Percentiles rank a stretch among this genome's conserved stretches.
These are phyloP conservation scores for Scheffersomyces quercinus DNA, from an alignment of 1,139 yeast genomes.

Conservation along the genomic window DNA sequence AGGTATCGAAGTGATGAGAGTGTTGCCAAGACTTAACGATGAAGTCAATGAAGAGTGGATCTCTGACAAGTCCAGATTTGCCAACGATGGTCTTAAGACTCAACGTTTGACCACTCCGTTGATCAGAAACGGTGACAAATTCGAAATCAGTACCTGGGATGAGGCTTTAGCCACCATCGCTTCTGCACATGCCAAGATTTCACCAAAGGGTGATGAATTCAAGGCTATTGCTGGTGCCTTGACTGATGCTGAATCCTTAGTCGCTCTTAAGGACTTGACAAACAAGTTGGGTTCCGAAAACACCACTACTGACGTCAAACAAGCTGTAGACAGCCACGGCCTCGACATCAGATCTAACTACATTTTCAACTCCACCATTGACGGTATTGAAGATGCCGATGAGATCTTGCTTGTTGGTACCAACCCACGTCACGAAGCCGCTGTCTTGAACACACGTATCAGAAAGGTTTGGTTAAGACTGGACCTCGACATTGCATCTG, in stretches of 20 bases:
- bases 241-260: slow-evolving; percentile 80
- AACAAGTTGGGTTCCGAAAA: slow-evolving; percentile 82
- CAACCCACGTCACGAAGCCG: slow-evolving; percentile 90
- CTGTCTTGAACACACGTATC: slow-evolving; percentile 82
- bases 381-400: slow-evolving; percentile 82
- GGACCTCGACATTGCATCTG: slow-evolving; percentile 62
- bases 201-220: slow-evolving; percentile 70
- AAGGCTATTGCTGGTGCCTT: slow-evolving; percentile 84
- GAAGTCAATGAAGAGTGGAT: slow-evolving; percentile 93
- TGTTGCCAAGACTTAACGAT: slow-evolving; percentile 82
- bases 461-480: slow-evolving; percentile 78
- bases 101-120: slow-evolving; percentile 86
- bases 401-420: slow-evolving; percentile 78
- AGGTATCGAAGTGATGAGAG: slow-evolving; percentile 88
- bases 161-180: slow-evolving; percentile 76
- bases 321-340: slow-evolving; percentile 66
- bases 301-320: slow-evolving; percentile 68
- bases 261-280: slow-evolving; percentile 76
- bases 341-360: slow-evolving; percentile 79
- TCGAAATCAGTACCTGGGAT: slow-evolving; percentile 84
- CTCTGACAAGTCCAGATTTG: slow-evolving; percentile 83
- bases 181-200: slow-evolving; percentile 56
- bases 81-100: slow-evolving; percentile 82
- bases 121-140: slow-evolving; percentile 68
- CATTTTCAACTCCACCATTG: slow-evolving; percentile 76